These are phyloP conservation scores for Fonsecaea pedrosoi DNA, from an alignment of 2,329 filamentous ascomycete genomes.

Conservation along the genomic window DNA sequence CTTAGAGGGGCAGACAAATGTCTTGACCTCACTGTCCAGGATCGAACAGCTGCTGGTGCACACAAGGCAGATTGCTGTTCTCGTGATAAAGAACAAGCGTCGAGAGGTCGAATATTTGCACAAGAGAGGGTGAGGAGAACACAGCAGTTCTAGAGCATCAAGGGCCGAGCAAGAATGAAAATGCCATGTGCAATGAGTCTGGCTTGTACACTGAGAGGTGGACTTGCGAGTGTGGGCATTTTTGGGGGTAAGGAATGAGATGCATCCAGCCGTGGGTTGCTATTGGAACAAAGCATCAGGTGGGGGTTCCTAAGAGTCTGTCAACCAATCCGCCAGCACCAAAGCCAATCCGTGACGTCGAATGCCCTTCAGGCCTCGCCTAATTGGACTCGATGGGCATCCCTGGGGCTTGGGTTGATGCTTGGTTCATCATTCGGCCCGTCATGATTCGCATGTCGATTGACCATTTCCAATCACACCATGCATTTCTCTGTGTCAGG, in stretches of 20 bases:
- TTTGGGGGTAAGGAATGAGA: conserved; percentile 2
- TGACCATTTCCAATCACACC: conserved; percentile 4
- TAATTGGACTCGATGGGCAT: conserved; percentile 10
- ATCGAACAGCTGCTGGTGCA: conserved; percentile 14
- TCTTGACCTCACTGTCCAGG: conserved; percentile 21
- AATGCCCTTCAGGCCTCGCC: background rate
- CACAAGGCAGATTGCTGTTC: background rate
- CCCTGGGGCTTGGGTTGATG: background rate
- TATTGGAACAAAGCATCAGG: background rate
- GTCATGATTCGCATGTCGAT: conserved; percentile 5
- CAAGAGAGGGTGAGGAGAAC: conserved; percentile 14
- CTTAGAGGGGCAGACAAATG: conserved; percentile 13
- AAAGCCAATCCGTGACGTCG: conserved; percentile 17
- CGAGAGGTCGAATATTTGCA: background rate
- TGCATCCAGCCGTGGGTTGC: conserved; percentile 1
- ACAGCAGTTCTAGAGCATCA: conserved; percentile 7
- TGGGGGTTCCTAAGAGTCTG: background rate
- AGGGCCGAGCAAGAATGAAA: conserved; percentile 6
- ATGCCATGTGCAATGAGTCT: conserved; percentile 5
- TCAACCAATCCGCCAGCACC: background rate
- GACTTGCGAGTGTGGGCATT: conserved; percentile 11
- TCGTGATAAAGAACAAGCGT: background rate
- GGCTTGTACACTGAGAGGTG: background rate
- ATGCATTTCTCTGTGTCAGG: conserved; percentile 1
- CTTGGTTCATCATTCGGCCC: background rate